These are phyloP conservation scores for Calocera cornea DNA, from an alignment of 768 basidiomycete species.

Conservation along the genomic window DNA sequence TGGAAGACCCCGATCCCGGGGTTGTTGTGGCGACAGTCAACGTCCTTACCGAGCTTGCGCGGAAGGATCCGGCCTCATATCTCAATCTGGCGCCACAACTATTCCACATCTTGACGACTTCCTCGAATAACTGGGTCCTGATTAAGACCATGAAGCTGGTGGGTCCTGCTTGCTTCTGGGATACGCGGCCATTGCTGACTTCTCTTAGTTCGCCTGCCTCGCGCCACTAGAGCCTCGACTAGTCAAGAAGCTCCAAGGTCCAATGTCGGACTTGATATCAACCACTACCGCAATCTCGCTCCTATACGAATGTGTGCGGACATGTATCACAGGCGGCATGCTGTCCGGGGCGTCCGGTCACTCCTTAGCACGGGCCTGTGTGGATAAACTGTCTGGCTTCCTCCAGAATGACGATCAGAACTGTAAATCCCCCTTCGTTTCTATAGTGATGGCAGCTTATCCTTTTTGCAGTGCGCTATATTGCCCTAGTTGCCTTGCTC, in stretches of 20 bases:
- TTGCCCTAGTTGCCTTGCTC: conserved; percentile 84
- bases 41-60: conserved; percentile 82
- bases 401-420: conserved; percentile 92
- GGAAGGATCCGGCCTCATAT: conserved; percentile 65
- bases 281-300: conserved; percentile 92
- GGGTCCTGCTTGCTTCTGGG: conserved; percentile 17
- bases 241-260: conserved; percentile 85
- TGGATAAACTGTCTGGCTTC: conserved; percentile 85
- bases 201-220: conserved; percentile 70
- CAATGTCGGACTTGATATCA: conserved; percentile 88
- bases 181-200: not conserved
- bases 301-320: conserved; percentile 95
- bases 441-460: not conserved
- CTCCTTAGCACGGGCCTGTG: conserved; percentile 71
- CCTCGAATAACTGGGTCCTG: conserved; percentile 98
- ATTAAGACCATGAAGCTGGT: conserved; percentile 98
- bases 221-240: conserved; percentile 86
- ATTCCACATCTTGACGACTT: conserved; percentile 84
- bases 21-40: conserved; percentile 93
- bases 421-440: conserved; percentile 37
- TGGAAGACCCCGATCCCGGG: conserved; percentile 65
- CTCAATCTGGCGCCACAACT: conserved; percentile 79
- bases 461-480: conserved; percentile 77
- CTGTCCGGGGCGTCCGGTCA: conserved; percentile 64
- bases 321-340: conserved; percentile 96